phyloP scores from a whole-genome alignment of 1,139 yeast species.

The Sugiyamaella neomexicana region DNA sequence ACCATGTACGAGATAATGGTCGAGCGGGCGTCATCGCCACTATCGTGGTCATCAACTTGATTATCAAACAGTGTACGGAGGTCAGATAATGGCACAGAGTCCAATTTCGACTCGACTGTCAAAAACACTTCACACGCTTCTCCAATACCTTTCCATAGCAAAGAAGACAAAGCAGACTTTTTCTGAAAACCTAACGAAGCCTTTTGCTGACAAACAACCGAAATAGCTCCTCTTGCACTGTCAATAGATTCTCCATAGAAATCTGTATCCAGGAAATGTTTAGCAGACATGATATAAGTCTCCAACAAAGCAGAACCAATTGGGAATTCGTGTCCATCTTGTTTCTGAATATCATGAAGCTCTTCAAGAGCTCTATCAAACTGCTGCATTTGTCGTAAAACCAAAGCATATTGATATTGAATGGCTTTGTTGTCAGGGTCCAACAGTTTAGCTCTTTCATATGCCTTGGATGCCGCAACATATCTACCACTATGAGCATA shows the following conservation, averaged over 20 bases:
- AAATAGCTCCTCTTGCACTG: slow-evolving; percentile 42
- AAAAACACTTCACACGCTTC: slow-evolving; percentile 52
- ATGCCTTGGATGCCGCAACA: slow-evolving; percentile 85
- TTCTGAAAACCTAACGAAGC: slow-evolving; percentile 16
- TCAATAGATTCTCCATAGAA: slow-evolving; percentile 64
- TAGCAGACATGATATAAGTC: slow-evolving; percentile 56
- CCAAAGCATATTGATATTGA: slow-evolving; percentile 64
- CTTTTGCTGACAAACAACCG: slow-evolving; percentile 41
- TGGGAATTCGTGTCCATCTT: not conserved
- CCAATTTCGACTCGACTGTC: slow-evolving; percentile 45
- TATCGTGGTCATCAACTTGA: slow-evolving; percentile 20
- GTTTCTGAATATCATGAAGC: slow-evolving; percentile 37
- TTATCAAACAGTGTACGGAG: slow-evolving; percentile 17
- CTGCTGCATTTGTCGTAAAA: slow-evolving; percentile 54
- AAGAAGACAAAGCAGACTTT: slow-evolving; percentile 8
- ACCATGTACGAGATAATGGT: slow-evolving; percentile 22
- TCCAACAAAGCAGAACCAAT: slow-evolving; percentile 51
- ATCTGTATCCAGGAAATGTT: slow-evolving; percentile 56
- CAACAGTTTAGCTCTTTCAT: slow-evolving; percentile 59
- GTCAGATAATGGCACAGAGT: slow-evolving; percentile 44
- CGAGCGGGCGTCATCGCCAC: slow-evolving; percentile 19
- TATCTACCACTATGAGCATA: slow-evolving; percentile 80
- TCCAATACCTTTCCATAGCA: slow-evolving; percentile 55
- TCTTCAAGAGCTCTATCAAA: slow-evolving; percentile 49
- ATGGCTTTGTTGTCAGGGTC: slow-evolving; percentile 61